phyloP scores from a whole-genome alignment of 352 stramenopile genomes.

The Pythium aristosporum region DNA sequence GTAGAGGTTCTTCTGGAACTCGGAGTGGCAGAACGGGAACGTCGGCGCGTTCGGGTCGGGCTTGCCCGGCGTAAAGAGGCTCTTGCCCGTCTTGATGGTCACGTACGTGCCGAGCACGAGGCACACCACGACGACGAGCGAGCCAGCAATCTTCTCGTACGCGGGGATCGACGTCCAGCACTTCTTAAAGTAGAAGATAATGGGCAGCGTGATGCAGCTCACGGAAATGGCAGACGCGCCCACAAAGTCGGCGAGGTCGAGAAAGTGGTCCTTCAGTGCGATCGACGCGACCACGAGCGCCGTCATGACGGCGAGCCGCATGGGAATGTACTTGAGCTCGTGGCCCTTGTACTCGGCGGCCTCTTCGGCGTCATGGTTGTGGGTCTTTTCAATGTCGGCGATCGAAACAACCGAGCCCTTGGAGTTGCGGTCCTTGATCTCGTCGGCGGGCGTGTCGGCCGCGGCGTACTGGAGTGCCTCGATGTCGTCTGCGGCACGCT shows the following conservation, averaged over 20 bases:
- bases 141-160: conserved; percentile 25
- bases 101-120: conserved; percentile 26
- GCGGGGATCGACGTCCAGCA: conserved; percentile 24
- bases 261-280: conserved; percentile 34
- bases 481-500: conserved; percentile 10
- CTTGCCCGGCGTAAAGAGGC: conserved; percentile 8
- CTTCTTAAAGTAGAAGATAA: conserved; percentile 29
- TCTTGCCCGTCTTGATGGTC: conserved; percentile 18
- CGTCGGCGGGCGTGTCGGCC: conserved; percentile 12
- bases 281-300: conserved; percentile 24
- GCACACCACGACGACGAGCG: conserved; percentile 21
- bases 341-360: conserved; percentile 25
- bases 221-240: conserved; percentile 32
- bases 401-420: conserved; percentile 28
- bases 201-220: conserved; percentile 33
- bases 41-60: conserved; percentile 6
- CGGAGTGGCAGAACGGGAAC: conserved; percentile 31
- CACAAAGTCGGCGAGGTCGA: conserved; percentile 34
- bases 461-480: conserved; percentile 15
- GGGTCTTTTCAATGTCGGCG: conserved; percentile 23
- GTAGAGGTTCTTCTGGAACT: conserved; percentile 29
- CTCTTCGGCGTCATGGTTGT: conserved; percentile 19
- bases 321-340: conserved; percentile 26
- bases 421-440: conserved; percentile 16
- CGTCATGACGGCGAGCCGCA: conserved; percentile 27